Evolutionary conservation across 192 early-diverging fungal species (phyloP).

Genomic region (Coemansia asiatica): DNA sequence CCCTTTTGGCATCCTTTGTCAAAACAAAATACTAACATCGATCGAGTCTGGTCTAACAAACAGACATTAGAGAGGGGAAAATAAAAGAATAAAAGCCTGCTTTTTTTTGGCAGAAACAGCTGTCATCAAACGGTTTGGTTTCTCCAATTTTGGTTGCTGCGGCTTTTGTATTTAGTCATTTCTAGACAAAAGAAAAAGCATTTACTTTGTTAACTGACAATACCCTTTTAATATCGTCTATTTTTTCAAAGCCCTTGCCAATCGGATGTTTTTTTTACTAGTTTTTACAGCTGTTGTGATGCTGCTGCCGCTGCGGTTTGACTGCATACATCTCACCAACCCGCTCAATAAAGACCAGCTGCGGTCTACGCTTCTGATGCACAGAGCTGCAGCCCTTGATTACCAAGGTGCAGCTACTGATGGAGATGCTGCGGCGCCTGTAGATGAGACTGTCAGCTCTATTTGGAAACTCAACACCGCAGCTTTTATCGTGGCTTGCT

Average conservation of each 20-base stretch:
- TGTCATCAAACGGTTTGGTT: no score
- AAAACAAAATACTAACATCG: background rate
- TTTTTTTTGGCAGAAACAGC: no score
- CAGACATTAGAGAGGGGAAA: no score
- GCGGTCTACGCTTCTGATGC: slow-evolving; percentile 19
- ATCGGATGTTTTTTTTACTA: background rate
- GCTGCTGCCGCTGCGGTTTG: slow-evolving; percentile 6
- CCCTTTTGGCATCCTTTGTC: background rate
- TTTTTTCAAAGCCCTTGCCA: no score
- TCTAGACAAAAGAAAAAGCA: no score
- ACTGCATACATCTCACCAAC: slow-evolving; percentile 19
- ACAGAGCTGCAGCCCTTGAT: slow-evolving; percentile 1
- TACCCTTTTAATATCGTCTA: no score
- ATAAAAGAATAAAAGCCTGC: no score
- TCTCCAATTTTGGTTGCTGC: no score
- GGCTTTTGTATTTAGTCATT: no score
- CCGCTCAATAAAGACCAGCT: slow-evolving; percentile 28
- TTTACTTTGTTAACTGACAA: no score
- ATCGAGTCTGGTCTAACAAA: background rate
- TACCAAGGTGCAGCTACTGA: slow-evolving; percentile 8
- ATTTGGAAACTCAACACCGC: background rate
- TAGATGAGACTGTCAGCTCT: background rate
- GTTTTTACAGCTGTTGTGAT: background rate
- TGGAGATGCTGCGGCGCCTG: slow-evolving; percentile 11
- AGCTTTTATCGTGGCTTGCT: background rate